Percentiles rank a stretch among this genome's conserved stretches.
These are phyloP conservation scores for Backusella tarrabulga DNA, from an alignment of 192 early-diverging fungal genomes.

Conservation along the genomic window DNA sequence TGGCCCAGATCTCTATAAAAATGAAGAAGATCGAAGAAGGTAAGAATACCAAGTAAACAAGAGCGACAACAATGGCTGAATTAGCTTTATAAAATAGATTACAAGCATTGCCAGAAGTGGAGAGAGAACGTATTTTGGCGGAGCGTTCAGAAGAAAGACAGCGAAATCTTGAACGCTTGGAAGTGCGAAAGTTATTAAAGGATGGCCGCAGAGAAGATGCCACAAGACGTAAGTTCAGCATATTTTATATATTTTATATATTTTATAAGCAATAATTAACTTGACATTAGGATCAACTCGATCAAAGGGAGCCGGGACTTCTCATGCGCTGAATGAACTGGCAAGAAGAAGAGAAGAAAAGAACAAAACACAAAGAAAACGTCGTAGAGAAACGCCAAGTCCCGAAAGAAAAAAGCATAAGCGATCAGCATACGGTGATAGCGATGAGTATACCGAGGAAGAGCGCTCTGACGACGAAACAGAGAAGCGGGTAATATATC, in stretches of 20 bases:
- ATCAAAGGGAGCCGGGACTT: constrained; percentile 45
- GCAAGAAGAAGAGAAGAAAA: constrained; percentile 59
- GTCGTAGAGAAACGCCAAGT: constrained; percentile 31
- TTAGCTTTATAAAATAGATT: constrained; percentile 35
- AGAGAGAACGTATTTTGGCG: constrained; percentile 72
- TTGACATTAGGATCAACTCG: constrained; percentile 46
- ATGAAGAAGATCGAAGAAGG: constrained; percentile 59
- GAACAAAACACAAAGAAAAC: constrained; percentile 19
- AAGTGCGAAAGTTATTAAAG: constrained; percentile 39
- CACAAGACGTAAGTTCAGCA: constrained; percentile 22
- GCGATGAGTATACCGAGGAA: constrained; percentile 31
- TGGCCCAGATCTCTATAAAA: constrained; percentile 73
- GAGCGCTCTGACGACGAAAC: constrained; percentile 37
- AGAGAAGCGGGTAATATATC: constrained; percentile 22
- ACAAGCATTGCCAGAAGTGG: constrained; percentile 64
- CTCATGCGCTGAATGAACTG: constrained; percentile 47
- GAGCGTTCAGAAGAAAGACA: constrained; percentile 67
- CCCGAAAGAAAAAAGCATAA: constrained; percentile 31
- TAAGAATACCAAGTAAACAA: neutral
- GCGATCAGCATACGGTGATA: constrained; percentile 16
- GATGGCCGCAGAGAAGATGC: constrained; percentile 37
- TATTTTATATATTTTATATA: neutral
- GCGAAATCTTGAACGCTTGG: constrained; percentile 32
- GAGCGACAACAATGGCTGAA: neutral
- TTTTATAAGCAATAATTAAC: too few relatives aligned